A percentile compares a stretch with the other conserved stretches of the same genome.
phyloP scores from a whole-genome alignment of 805 yeast genomes.

The Candida sphagnicola region DNA sequence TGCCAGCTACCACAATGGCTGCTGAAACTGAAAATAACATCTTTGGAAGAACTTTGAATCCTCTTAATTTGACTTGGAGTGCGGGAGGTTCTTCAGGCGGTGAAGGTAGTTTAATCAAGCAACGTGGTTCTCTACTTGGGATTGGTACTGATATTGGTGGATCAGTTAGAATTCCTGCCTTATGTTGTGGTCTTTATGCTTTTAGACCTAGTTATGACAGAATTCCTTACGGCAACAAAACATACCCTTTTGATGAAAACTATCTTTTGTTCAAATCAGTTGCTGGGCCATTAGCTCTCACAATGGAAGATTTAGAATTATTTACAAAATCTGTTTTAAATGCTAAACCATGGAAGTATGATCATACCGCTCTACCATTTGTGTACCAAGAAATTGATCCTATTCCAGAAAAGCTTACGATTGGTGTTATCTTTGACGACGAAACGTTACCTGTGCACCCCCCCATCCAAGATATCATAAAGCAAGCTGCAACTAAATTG shows the following conservation, averaged over 20 bases:
- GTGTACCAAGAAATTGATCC: slow-evolving; percentile 26
- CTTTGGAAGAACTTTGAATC: slow-evolving; percentile 46
- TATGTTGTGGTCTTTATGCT: slow-evolving; percentile 37
- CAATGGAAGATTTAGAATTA: slow-evolving; percentile 35
- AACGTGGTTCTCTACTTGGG: slow-evolving; percentile 47
- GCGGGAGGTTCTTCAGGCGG: slow-evolving; percentile 56
- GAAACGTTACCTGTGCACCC: slow-evolving; percentile 46
- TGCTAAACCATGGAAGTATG: slow-evolving; percentile 44
- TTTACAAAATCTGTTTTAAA: slow-evolving; percentile 34
- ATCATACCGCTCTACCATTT: slow-evolving; percentile 48
- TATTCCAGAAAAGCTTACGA: slow-evolving; percentile 33
- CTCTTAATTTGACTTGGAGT: slow-evolving; percentile 37
- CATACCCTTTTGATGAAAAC: slow-evolving; percentile 26
- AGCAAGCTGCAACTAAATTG: slow-evolving; percentile 48
- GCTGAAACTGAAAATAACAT: slow-evolving; percentile 43
- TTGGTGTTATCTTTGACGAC: slow-evolving; percentile 44
- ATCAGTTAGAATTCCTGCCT: slow-evolving; percentile 45
- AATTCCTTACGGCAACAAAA: slow-evolving; percentile 28
- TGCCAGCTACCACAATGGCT: slow-evolving; percentile 48
- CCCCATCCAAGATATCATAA: slow-evolving; percentile 38
- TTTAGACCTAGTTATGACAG: slow-evolving; percentile 45
- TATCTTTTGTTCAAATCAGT: slow-evolving; percentile 31
- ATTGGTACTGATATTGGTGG: slow-evolving; percentile 58
- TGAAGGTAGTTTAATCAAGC: slow-evolving; percentile 44
- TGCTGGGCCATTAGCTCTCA: slow-evolving; percentile 45